These are phyloP conservation scores for Penicillium coffeae DNA, from an alignment of 495 filamentous ascomycete species.

Conservation along the genomic window DNA sequence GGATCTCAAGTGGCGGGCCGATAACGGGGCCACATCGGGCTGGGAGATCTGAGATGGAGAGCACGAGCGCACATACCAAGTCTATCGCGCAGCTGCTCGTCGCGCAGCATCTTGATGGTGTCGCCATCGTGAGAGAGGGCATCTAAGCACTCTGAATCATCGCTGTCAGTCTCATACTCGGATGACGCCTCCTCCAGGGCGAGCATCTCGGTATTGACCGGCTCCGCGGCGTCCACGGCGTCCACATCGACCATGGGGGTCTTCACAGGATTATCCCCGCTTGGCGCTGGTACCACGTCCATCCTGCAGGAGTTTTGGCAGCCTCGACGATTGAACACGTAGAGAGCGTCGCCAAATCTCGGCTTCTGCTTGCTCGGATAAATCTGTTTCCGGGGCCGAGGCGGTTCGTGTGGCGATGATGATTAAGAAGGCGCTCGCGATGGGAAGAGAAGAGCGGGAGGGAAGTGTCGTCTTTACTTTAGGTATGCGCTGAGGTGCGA, in stretches of 20 bases:
- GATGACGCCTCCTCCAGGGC: constrained; percentile 29
- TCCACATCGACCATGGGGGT: constrained; percentile 44
- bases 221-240: constrained; percentile 33
- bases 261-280: constrained; percentile 38
- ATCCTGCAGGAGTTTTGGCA: constrained; percentile 38
- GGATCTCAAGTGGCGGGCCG: constrained; percentile 12
- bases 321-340: constrained; percentile 31
- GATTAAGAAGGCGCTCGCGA: not conserved
- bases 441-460: not conserved
- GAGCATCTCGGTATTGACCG: constrained; percentile 23
- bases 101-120: constrained; percentile 57
- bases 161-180: constrained; percentile 55
- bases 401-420: constrained; percentile 12
- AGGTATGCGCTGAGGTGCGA: no score
- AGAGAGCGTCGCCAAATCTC: constrained; percentile 33
- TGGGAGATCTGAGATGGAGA: constrained; percentile 11
- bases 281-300: constrained; percentile 42
- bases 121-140: constrained; percentile 66
- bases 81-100: constrained; percentile 56
- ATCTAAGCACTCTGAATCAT: constrained; percentile 65
- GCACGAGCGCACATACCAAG: constrained; percentile 37
- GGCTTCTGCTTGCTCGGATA: constrained; percentile 28
- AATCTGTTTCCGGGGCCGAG: constrained; percentile 35
- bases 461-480: constrained; percentile 1
- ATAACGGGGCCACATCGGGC: constrained; percentile 25